Evolutionary conservation across 495 filamentous ascomycete species (phyloP).

Genomic region (Hypoxylon perforatum): DNA sequence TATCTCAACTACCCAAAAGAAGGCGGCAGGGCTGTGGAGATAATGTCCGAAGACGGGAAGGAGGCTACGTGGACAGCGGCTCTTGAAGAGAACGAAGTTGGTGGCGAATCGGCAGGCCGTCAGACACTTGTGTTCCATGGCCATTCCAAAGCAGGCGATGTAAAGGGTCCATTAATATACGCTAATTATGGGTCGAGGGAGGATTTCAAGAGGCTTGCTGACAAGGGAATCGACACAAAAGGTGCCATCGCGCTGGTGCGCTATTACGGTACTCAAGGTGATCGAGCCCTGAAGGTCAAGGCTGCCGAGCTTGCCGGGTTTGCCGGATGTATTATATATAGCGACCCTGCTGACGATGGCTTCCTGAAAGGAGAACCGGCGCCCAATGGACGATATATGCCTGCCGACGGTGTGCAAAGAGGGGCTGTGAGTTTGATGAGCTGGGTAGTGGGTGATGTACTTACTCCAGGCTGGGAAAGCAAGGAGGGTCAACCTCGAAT

Average conservation of each 20-base stretch:
- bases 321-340: constrained; percentile 89
- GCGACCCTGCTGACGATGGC: constrained; percentile 84
- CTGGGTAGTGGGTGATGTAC: constrained; percentile 86
- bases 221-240: constrained; percentile 75
- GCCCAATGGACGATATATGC: constrained; percentile 81
- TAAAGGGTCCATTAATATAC: constrained; percentile 92
- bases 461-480: constrained; percentile 88
- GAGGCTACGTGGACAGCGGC: constrained; percentile 80
- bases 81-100: constrained; percentile 77
- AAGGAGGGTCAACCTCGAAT: constrained; percentile 73
- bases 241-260: constrained; percentile 88
- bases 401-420: constrained; percentile 81
- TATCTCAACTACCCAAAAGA: constrained; percentile 91
- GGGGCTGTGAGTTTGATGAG: constrained; percentile 85
- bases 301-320: constrained; percentile 87
- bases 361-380: constrained; percentile 74
- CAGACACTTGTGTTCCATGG: constrained; percentile 86
- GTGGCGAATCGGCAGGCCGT: constrained; percentile 62
- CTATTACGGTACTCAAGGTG: constrained; percentile 78
- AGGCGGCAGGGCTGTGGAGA: constrained; percentile 81
- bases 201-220: constrained; percentile 78
- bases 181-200: constrained; percentile 89
- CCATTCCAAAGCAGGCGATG: constrained; percentile 86
- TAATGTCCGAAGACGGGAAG: constrained; percentile 72
- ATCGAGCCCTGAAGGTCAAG: constrained; percentile 85